These are phyloP conservation scores for Suaeda aralocaspica DNA, from an alignment of 148 eudicot species.

Conservation along the genomic window DNA sequence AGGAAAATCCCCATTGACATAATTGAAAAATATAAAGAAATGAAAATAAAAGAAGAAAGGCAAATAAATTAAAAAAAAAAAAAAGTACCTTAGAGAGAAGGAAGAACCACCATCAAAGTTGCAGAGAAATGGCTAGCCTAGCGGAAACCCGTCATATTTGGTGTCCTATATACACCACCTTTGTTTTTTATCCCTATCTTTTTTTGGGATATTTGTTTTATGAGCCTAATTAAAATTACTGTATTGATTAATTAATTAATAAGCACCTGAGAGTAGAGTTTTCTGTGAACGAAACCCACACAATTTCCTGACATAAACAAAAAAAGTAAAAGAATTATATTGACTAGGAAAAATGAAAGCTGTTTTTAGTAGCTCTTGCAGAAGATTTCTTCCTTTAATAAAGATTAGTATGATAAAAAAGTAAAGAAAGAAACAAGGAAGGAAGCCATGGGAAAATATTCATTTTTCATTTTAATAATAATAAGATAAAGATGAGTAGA, in stretches of 20 bases:
- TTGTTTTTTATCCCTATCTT: not conserved
- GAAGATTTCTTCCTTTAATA: conserved; percentile 15
- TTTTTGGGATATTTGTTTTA: not conserved
- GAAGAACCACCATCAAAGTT: conserved; percentile 32
- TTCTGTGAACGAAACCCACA: conserved; percentile 32
- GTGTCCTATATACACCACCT: not conserved
- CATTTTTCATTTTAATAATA: not conserved
- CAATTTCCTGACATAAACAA: conserved; percentile 9
- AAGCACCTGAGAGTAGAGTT: conserved; percentile 13
- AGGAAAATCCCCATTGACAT: not conserved
- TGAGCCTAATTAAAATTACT: no score
- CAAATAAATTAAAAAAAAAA: conserved; percentile 2
- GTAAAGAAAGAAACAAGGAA: conserved; percentile 14
- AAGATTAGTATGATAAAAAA: no score
- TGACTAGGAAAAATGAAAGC: not conserved
- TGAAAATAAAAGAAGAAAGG: conserved; percentile 3
- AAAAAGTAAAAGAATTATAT: not conserved
- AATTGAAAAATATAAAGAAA: not conserved
- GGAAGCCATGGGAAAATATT: conserved; percentile 12
- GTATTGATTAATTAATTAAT: not conserved
- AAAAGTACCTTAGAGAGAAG: conserved; percentile 16
- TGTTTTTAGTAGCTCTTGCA: conserved; percentile 19
- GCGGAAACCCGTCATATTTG: conserved; percentile 32
- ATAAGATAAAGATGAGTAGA: not conserved
- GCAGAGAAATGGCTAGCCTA: conserved; percentile 16